Conservation (phyloP, 345 rosid species). For the Boechera stricta region DNA sequence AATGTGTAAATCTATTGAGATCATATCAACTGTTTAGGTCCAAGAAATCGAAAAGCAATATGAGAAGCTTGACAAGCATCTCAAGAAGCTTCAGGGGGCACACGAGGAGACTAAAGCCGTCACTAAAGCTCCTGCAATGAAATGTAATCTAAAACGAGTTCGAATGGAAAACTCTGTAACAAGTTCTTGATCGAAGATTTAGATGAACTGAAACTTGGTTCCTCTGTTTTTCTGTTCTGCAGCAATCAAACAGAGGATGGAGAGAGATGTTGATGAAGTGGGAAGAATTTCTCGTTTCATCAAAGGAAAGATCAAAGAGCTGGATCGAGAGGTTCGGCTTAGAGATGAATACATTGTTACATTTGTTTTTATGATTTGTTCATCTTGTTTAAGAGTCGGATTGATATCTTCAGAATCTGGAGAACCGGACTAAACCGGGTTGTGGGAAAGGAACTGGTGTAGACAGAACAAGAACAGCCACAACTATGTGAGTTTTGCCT, state of each 20-base stretch:
- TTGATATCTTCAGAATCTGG: slow-evolving; percentile 61
- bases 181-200: slow-evolving; percentile 25
- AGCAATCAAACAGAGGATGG: slow-evolving; percentile 96
- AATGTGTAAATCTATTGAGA: background rate
- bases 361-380: background rate
- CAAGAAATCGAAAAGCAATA: slow-evolving; percentile 86
- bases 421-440: slow-evolving; percentile 88
- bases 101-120: slow-evolving; percentile 84
- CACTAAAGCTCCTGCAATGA: slow-evolving; percentile 93
- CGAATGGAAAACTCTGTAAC: background rate
- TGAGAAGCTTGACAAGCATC: slow-evolving; percentile 81
- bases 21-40: slow-evolving; percentile 57
- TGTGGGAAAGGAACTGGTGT: slow-evolving; percentile 94
- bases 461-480: slow-evolving; percentile 88
- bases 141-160: slow-evolving; percentile 53
- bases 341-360: slow-evolving; percentile 14
- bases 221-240: slow-evolving; percentile 20
- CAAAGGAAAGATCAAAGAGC: slow-evolving; percentile 84
- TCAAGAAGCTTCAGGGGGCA: slow-evolving; percentile 85
- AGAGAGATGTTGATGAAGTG: slow-evolving; percentile 95
- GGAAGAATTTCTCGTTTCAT: slow-evolving; percentile 71
- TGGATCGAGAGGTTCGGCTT: slow-evolving; percentile 76
- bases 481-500: slow-evolving; percentile 67
- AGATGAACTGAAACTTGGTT: background rate
- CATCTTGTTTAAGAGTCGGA: background rate